Evolutionary conservation across 164 flowering plant genomes (phyloP).

Genomic region (Saururus chinensis): DNA sequence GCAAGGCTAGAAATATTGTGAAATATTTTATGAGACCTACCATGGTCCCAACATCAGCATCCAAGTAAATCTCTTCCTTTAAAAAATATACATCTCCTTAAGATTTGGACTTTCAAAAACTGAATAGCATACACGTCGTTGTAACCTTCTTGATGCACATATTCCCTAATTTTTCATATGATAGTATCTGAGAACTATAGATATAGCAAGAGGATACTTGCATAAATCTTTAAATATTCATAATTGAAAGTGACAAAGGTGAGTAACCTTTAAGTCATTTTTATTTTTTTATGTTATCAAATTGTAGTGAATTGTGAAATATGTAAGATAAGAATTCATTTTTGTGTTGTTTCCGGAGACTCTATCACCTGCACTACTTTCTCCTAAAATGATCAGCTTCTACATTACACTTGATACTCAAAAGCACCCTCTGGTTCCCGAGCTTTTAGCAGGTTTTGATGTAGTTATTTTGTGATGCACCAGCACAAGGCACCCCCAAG

Average conservation of each 20-base stretch:
- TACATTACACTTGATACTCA: slow-evolving; percentile 92
- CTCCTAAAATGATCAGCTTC: slow-evolving; percentile 74
- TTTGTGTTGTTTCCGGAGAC: slow-evolving; percentile 30
- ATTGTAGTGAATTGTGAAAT: background rate
- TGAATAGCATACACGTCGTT: background rate
- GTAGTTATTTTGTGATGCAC: background rate
- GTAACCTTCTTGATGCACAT: slow-evolving; percentile 1
- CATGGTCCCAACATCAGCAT: slow-evolving; percentile 81
- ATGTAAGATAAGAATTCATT: background rate
- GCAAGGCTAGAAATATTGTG: slow-evolving; percentile 33
- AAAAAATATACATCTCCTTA: background rate
- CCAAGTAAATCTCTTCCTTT: slow-evolving; percentile 39
- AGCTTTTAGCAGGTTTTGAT: slow-evolving; percentile 53
- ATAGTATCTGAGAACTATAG: slow-evolving; percentile 83
- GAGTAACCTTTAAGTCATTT: background rate
- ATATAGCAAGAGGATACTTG: slow-evolving; percentile 67
- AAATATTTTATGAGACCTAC: slow-evolving; percentile 78
- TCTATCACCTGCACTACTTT: slow-evolving; percentile 39
- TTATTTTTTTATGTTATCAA: background rate
- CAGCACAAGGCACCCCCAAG: no score
- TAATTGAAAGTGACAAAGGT: slow-evolving; percentile 80
- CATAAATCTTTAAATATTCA: slow-evolving; percentile 71
- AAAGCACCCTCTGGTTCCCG: slow-evolving; percentile 74
- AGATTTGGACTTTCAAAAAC: background rate
- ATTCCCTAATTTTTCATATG: slow-evolving; percentile 21